Conservation (phyloP, 2,329 filamentous ascomycete species). For the Leptographium wingfieldii region DNA sequence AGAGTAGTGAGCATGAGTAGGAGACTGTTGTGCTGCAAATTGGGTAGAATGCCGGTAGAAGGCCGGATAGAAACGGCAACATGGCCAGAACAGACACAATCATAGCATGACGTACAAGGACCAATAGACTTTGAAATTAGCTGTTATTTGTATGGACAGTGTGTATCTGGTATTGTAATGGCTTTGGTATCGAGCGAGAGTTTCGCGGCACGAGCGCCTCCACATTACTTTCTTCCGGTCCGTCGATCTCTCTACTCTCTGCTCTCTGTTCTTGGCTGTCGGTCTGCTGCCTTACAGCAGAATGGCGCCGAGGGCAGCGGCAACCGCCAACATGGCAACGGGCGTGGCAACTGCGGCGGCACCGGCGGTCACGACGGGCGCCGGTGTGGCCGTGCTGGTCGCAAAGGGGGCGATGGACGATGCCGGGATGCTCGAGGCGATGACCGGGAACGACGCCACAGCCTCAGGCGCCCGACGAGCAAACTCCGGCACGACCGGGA, state of each 20-base stretch:
- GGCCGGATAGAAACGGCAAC: background rate
- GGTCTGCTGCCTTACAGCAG: conserved; percentile 1
- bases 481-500: background rate
- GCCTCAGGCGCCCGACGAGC: background rate
- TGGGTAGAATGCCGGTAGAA: background rate
- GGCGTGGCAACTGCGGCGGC: background rate
- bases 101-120: background rate
- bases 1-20: background rate
- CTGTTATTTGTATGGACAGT: background rate
- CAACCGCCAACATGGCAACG: background rate
- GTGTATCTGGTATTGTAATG: background rate
- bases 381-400: background rate
- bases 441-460: background rate
- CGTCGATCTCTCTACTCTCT: too few relatives aligned
- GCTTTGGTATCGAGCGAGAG: background rate
- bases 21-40: too few relatives aligned
- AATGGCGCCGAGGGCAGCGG: background rate
- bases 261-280: too few relatives aligned
- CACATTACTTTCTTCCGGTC: background rate
- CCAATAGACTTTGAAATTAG: background rate
- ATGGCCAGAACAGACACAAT: background rate
- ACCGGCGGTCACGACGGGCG: conserved; percentile 7
- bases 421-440: background rate
- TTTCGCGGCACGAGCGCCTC: background rate
- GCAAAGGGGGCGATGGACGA: background rate